Conservation (phyloP, 208 protist species). For the Acanthamoeba sp. region DNA sequence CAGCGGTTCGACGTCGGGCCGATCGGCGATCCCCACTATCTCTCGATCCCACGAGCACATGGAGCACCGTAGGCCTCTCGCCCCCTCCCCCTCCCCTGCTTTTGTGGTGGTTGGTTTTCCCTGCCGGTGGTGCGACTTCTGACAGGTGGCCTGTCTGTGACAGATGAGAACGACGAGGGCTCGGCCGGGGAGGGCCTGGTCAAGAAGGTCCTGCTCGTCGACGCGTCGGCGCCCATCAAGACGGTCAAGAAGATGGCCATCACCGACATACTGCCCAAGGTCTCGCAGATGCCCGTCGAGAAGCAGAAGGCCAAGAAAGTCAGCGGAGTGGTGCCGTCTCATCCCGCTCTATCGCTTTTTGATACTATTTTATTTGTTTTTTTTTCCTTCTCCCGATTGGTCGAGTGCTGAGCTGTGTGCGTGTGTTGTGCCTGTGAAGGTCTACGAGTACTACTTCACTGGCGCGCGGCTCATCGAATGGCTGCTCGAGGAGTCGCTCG, state of each 20-base stretch:
- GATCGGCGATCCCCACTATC: background rate
- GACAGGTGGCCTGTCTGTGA: background rate
- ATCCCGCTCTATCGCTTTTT: background rate
- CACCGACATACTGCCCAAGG: conserved; percentile 34
- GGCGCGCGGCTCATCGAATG: conserved; percentile 21
- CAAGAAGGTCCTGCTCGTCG: conserved; percentile 43
- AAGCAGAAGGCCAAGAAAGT: conserved; percentile 43
- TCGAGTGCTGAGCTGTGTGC: background rate
- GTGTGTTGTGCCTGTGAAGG: background rate
- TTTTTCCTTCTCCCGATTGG: background rate
- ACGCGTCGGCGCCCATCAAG: conserved; percentile 48
- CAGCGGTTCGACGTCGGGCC: background rate
- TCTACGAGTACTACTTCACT: conserved; percentile 63
- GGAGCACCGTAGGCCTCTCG: background rate
- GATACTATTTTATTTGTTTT: background rate
- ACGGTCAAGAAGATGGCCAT: conserved; percentile 62
- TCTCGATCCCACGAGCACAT: background rate
- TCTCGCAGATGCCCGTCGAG: conserved; percentile 36
- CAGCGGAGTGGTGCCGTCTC: background rate
- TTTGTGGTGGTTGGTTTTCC: background rate
- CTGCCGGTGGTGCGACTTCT: too few relatives aligned
- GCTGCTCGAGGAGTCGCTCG: conserved; percentile 54
- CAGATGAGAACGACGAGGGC: background rate
- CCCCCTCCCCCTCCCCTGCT: background rate
- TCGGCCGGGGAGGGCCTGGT: background rate